A percentile compares a stretch with the other conserved stretches of the same genome.
Evolutionary conservation across 331 rosid species (phyloP).

Genomic region (Cydonia oblonga): DNA sequence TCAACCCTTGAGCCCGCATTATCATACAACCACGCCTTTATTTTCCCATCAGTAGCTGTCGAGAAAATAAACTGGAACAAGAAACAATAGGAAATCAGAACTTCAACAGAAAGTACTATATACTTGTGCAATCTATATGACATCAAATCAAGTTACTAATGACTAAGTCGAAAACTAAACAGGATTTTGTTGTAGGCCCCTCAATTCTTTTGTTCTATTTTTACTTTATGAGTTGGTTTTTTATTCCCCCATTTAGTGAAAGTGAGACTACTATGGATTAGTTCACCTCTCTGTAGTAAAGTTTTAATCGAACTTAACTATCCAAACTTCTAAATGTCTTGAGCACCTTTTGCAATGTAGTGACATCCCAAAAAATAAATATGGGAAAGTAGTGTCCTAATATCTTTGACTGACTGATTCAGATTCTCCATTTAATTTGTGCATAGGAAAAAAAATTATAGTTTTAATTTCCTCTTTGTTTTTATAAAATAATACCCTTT

Average conservation of each 20-base stretch:
- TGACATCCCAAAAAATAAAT: too few relatives aligned
- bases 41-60: conserved; percentile 90
- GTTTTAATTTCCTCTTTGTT: too few relatives aligned
- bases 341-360: too few relatives aligned
- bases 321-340: too few relatives aligned
- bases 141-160: neutral
- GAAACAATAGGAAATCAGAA: neutral
- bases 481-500: too few relatives aligned
- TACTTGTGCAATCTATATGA: neutral
- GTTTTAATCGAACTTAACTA: too few relatives aligned
- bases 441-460: neutral
- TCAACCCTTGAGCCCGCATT: conserved; percentile 87
- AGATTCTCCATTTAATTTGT: neutral
- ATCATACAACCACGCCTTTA: conserved; percentile 97
- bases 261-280: too few relatives aligned
- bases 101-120: neutral
- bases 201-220: neutral
- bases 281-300: too few relatives aligned
- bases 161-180: neutral
- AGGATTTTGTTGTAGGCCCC: neutral
- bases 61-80: conserved; percentile 77
- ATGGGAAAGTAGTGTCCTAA: neutral
- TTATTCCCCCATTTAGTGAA: too few relatives aligned
- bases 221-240: too few relatives aligned
- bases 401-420: neutral